Percentiles rank a stretch among this genome's conserved stretches.
phyloP scores from a whole-genome alignment of 2,329 filamentous ascomycete species.

The Trichoderma pleuroti region DNA sequence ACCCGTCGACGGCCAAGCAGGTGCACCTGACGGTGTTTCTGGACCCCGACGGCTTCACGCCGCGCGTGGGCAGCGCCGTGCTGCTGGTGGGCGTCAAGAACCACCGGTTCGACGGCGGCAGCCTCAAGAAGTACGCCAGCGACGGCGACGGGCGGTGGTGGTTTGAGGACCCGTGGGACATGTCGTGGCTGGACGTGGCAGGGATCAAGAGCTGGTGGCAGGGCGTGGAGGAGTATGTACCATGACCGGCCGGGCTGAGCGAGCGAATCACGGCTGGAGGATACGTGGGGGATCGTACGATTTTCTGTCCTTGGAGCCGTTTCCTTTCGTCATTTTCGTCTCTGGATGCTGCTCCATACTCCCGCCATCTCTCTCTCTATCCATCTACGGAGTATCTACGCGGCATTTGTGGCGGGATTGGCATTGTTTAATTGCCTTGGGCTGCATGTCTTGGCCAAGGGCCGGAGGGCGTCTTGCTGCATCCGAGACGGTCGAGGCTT shows the following conservation, averaged over 20 bases:
- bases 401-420: no score
- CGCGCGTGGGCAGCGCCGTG: conserved; percentile 47
- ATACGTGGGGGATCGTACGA: neutral
- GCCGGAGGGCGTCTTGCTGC: neutral
- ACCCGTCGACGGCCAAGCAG: conserved; percentile 50
- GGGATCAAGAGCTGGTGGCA: conserved; percentile 47
- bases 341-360: neutral
- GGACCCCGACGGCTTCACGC: conserved; percentile 47
- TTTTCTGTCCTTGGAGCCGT: neutral
- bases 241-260: neutral
- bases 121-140: conserved; percentile 44
- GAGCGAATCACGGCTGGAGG: neutral
- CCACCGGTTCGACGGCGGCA: conserved; percentile 50
- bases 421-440: neutral
- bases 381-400: no score
- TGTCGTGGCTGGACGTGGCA: conserved; percentile 49
- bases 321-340: neutral
- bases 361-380: no score
- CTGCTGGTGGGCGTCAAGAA: conserved; percentile 56
- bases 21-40: conserved; percentile 54
- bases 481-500: neutral
- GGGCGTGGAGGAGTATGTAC: conserved; percentile 24
- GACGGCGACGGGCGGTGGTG: conserved; percentile 44
- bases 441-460: neutral
- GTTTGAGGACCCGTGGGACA: conserved; percentile 45